phyloP scores from a whole-genome alignment of 2,329 filamentous ascomycete genomes.

The Colletotrichum gloeosporioides region DNA sequence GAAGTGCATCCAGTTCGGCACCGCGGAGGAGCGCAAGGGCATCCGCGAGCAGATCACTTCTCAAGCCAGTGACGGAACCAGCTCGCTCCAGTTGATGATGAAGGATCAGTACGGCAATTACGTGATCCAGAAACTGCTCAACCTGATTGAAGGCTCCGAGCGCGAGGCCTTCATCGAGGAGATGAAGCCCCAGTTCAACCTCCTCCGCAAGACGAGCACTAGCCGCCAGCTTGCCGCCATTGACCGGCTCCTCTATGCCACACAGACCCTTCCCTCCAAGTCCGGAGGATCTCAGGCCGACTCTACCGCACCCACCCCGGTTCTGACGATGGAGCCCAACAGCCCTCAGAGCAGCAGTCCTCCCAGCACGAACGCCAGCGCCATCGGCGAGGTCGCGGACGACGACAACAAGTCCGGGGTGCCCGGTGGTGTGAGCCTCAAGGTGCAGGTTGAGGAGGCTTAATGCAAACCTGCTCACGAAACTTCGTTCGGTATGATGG shows the following conservation, averaged over 20 bases:
- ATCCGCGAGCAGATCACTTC: slow-evolving; percentile 71
- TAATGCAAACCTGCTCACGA: slow-evolving; percentile 17
- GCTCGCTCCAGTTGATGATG: slow-evolving; percentile 78
- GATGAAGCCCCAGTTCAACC: slow-evolving; percentile 66
- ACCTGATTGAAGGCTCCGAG: slow-evolving; percentile 64
- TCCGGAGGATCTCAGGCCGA: slow-evolving; percentile 30
- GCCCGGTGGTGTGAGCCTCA: slow-evolving; percentile 19
- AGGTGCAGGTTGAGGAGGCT: slow-evolving; percentile 36
- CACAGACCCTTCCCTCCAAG: slow-evolving; percentile 18
- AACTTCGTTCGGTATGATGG: background rate
- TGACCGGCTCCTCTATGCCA: slow-evolving; percentile 55
- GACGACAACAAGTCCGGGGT: slow-evolving; percentile 29
- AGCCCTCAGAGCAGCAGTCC: slow-evolving; percentile 71
- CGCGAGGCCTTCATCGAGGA: slow-evolving; percentile 64
- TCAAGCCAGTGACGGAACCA: slow-evolving; percentile 67
- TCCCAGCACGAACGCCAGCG: slow-evolving; percentile 67
- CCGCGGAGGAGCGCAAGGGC: slow-evolving; percentile 68
- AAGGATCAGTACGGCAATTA: slow-evolving; percentile 95
- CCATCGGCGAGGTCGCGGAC: slow-evolving; percentile 43
- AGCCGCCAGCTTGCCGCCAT: slow-evolving; percentile 71
- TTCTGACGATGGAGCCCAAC: slow-evolving; percentile 71
- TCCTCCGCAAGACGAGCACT: slow-evolving; percentile 68
- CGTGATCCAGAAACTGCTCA: slow-evolving; percentile 88
- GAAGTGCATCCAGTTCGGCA: slow-evolving; percentile 81
- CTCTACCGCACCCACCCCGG: slow-evolving; percentile 67